Evolutionary conservation across 208 protist species (phyloP).

Genomic region (Strigomonas galati): DNA sequence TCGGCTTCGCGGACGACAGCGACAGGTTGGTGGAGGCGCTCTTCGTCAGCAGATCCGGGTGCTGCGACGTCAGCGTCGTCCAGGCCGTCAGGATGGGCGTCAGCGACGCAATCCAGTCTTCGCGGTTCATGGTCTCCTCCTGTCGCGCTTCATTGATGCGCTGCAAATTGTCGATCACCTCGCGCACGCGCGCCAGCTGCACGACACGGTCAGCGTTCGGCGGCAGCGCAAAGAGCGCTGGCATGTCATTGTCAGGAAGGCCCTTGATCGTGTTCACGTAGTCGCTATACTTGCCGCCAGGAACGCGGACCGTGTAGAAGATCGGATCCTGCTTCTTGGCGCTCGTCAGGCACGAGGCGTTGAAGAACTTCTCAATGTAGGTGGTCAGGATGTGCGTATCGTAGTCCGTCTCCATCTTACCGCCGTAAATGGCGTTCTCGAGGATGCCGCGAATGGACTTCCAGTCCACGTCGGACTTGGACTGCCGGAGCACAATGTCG

Average conservation of each 20-base stretch:
- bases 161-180: constrained; percentile 82
- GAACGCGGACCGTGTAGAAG: constrained; percentile 60
- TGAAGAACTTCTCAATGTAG: constrained; percentile 93
- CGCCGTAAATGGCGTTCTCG: constrained; percentile 95
- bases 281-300: constrained; percentile 61
- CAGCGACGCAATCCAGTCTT: constrained; percentile 82
- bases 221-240: constrained; percentile 92
- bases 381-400: constrained; percentile 91
- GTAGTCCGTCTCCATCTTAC: constrained; percentile 94
- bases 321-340: constrained; percentile 51
- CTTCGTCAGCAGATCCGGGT: constrained; percentile 56
- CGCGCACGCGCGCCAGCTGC: constrained; percentile 68
- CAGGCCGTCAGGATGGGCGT: constrained; percentile 86
- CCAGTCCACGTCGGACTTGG: constrained; percentile 78
- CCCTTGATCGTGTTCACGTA: constrained; percentile 72
- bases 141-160: constrained; percentile 64
- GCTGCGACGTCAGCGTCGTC: constrained; percentile 59
- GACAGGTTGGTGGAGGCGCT: constrained; percentile 12
- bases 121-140: constrained; percentile 70
- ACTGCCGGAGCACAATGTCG: constrained; percentile 89
- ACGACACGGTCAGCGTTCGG: constrained; percentile 93
- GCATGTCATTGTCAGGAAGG: constrained; percentile 91
- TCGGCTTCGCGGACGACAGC: constrained; percentile 36
- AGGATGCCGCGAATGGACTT: constrained; percentile 91
- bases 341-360: constrained; percentile 47